Percentiles rank a stretch among this genome's conserved stretches.
Conservation (phyloP, 2,329 filamentous ascomycete species). For the Colletotrichum cordylinicola region DNA sequence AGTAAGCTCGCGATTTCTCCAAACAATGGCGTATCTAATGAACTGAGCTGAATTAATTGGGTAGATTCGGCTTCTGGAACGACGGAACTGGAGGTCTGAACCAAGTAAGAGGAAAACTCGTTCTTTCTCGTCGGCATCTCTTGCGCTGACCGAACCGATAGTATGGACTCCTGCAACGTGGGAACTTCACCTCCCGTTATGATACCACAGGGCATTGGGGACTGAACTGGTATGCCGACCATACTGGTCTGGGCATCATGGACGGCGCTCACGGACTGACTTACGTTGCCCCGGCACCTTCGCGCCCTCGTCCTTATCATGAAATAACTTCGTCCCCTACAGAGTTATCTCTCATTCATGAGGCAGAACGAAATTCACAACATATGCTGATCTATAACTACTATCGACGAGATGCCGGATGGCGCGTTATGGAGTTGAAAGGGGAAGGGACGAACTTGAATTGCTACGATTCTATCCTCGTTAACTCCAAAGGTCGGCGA, state of each 20-base stretch:
- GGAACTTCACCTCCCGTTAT: neutral
- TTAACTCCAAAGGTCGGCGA: constrained; percentile 66
- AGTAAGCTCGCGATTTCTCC: neutral
- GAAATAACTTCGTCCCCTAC: neutral
- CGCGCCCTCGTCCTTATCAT: neutral
- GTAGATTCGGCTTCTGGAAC: constrained; percentile 3
- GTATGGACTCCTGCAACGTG: constrained; percentile 3
- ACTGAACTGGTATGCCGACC: constrained; percentile 9
- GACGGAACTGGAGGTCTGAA: constrained; percentile 5
- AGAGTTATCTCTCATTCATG: neutral
- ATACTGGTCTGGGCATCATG: neutral
- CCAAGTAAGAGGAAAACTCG: neutral
- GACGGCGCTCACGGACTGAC: neutral
- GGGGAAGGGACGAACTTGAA: neutral
- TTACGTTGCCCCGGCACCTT: neutral
- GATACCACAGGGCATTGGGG: constrained; percentile 9
- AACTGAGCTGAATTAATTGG: neutral
- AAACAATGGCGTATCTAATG: accelerated
- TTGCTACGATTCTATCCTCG: constrained; percentile 65
- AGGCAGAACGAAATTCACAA: neutral
- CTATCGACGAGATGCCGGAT: neutral
- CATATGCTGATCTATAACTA: constrained; percentile 4
- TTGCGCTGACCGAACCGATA: neutral
- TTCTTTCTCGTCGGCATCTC: neutral
- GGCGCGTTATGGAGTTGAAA: neutral